These are phyloP conservation scores for Torulaspora franciscae DNA, from an alignment of 805 yeast species.

Conservation along the genomic window DNA sequence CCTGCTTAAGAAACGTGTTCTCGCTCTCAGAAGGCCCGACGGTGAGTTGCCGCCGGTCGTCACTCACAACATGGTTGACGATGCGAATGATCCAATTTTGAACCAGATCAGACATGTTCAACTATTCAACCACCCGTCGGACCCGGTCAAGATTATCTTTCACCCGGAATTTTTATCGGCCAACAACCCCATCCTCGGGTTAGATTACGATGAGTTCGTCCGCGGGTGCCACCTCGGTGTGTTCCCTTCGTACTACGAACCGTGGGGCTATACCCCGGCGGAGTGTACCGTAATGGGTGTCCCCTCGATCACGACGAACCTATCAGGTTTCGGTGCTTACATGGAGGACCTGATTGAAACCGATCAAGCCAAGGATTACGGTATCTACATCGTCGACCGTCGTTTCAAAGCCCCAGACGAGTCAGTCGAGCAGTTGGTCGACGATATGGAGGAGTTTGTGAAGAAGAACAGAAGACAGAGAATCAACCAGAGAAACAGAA, in stretches of 20 bases:
- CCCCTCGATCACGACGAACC: constrained; percentile 92
- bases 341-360: constrained; percentile 97
- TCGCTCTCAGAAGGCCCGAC: constrained; percentile 71
- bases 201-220: constrained; percentile 96
- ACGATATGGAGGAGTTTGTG: constrained; percentile 84
- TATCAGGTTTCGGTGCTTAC: constrained; percentile 96
- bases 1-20: constrained; percentile 81
- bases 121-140: constrained; percentile 82
- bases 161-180: constrained; percentile 96
- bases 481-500: constrained; percentile 95
- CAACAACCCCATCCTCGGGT: constrained; percentile 85
- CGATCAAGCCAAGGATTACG: constrained; percentile 75
- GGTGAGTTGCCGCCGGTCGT: constrained; percentile 90
- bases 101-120: constrained; percentile 89
- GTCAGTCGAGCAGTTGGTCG: constrained; percentile 82
- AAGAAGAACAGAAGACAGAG: constrained; percentile 92
- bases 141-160: constrained; percentile 90
- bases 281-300: constrained; percentile 99
- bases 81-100: constrained; percentile 82
- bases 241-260: constrained; percentile 97
- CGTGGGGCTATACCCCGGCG: constrained; percentile 99
- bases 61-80: constrained; percentile 95
- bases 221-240: constrained; percentile 98
- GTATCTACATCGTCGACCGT: constrained; percentile 94
- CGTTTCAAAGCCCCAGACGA: constrained; percentile 90